Evolutionary conservation across 2,329 filamentous ascomycete genomes (phyloP).

Genomic region (Pestalotiopsis sp.): DNA sequence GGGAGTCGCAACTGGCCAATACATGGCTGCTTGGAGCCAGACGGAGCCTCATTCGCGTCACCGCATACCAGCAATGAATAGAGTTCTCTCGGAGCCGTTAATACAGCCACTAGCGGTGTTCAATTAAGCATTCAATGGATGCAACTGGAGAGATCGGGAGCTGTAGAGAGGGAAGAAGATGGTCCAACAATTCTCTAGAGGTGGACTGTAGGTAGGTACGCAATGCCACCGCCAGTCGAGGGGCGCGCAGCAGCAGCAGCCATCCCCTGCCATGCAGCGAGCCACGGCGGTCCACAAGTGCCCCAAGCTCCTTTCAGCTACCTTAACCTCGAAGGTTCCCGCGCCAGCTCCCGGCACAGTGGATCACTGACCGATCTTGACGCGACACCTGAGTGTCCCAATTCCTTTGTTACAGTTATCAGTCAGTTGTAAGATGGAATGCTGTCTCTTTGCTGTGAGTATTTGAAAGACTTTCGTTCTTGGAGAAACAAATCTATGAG

Average conservation of each 20-base stretch:
- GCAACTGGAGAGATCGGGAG: neutral
- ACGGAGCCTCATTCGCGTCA: slow-evolving; percentile 36
- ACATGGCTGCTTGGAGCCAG: slow-evolving; percentile 63
- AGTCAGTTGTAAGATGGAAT: neutral
- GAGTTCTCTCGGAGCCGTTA: neutral
- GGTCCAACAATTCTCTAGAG: neutral
- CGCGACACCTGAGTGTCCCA: neutral
- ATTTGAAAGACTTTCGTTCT: neutral
- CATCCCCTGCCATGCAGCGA: neutral
- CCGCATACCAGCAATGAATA: slow-evolving; percentile 17
- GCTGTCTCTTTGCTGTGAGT: too few species aligned
- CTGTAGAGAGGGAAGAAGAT: neutral
- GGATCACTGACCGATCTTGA: neutral
- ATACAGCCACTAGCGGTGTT: neutral
- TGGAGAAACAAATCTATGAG: neutral
- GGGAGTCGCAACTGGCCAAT: slow-evolving; percentile 87
- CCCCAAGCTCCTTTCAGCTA: neutral
- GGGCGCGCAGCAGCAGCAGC: neutral
- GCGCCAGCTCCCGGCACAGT: neutral
- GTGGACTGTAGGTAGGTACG: neutral
- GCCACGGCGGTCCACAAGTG: neutral
- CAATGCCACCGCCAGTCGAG: neutral
- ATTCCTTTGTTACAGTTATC: neutral
- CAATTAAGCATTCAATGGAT: neutral
- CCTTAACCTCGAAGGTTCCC: neutral